Evolutionary conservation across 129 eudicot genomes (phyloP).

Genomic region (Centrapalus pauciflorus): DNA sequence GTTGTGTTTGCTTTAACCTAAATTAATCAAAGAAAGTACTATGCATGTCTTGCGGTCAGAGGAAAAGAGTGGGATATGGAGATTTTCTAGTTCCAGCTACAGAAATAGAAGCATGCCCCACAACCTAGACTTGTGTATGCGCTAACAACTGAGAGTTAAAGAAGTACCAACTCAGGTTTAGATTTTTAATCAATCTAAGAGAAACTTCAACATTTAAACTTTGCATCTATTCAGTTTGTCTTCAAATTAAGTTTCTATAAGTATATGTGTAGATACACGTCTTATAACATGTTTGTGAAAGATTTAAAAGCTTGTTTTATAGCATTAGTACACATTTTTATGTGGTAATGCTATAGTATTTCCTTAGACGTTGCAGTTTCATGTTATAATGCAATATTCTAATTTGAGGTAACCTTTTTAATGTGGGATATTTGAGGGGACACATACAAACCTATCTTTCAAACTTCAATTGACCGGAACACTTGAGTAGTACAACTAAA

Average conservation of each 20-base stretch:
- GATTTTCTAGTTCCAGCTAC: background rate
- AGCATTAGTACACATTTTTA: background rate
- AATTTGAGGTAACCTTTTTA: background rate
- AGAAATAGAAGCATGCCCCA: background rate
- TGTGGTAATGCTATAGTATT: background rate
- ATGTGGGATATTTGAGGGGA: background rate
- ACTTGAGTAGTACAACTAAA: background rate
- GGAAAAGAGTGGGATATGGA: background rate
- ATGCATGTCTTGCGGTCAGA: background rate
- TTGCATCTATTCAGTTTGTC: background rate
- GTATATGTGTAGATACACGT: background rate
- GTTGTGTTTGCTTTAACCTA: background rate
- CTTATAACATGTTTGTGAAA: background rate
- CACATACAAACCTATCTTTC: background rate
- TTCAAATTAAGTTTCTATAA: background rate
- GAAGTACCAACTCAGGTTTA: background rate
- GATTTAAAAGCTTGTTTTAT: background rate
- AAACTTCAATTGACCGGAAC: background rate
- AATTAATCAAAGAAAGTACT: conserved; percentile 1
- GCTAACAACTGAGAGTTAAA: background rate
- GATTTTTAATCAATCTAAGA: background rate
- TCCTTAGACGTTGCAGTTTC: background rate
- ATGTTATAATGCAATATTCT: background rate
- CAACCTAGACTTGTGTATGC: background rate
- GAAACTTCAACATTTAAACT: background rate